Evolutionary conservation across 352 stramenopile genomes (phyloP).

Genomic region (Globisporangium camurandrum): DNA sequence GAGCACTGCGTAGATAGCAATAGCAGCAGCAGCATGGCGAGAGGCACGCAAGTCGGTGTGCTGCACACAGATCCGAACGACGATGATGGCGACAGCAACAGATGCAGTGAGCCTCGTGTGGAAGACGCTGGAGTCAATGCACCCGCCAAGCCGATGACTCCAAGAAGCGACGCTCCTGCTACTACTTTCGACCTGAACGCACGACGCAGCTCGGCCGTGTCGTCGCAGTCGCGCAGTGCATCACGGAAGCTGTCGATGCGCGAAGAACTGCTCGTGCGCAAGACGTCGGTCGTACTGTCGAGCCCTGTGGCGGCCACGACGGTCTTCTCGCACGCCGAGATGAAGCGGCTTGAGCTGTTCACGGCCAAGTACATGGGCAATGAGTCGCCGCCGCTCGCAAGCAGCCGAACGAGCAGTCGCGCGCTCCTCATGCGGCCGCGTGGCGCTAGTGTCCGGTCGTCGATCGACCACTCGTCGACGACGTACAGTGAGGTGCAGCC

Average conservation of each 20-base stretch:
- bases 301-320: constrained; percentile 24
- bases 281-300: constrained; percentile 45
- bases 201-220: not conserved
- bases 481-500: constrained; percentile 8
- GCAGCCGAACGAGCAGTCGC: constrained; percentile 5
- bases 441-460: constrained; percentile 2
- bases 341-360: constrained; percentile 33
- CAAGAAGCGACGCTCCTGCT: not conserved
- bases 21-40: too few species aligned
- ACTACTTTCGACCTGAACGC: too few species aligned
- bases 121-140: too few species aligned
- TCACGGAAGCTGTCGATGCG: constrained; percentile 25
- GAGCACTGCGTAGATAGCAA: too few species aligned
- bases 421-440: too few species aligned
- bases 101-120: too few species aligned
- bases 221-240: too few species aligned
- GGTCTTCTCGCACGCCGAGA: constrained; percentile 34
- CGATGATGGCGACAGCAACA: not conserved
- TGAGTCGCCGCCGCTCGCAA: constrained; percentile 1
- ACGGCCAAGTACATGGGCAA: constrained; percentile 29
- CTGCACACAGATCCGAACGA: too few species aligned
- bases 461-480: constrained; percentile 7
- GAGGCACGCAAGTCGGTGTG: constrained; percentile 5
- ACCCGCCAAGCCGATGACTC: too few species aligned
- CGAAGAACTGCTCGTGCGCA: constrained; percentile 35